Percentiles rank a stretch among this genome's conserved stretches.
Conservation (phyloP, 768 basidiomycete species). For the Candolleomyces aberdarensis region DNA sequence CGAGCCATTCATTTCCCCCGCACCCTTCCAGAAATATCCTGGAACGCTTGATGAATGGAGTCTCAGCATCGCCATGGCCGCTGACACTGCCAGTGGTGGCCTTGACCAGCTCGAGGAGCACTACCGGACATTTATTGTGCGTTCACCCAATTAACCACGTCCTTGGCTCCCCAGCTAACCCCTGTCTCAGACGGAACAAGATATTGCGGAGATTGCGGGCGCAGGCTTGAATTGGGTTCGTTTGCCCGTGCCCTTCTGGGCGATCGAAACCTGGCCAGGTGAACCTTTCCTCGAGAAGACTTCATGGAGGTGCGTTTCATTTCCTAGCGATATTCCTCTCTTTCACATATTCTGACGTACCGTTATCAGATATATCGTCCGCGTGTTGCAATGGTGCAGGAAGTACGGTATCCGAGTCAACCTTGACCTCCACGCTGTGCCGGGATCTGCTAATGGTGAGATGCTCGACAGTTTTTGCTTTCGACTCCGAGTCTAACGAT, state of each 20-base stretch:
- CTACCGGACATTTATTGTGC: slow-evolving; percentile 80
- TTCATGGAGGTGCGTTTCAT: slow-evolving; percentile 62
- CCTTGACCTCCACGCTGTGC: slow-evolving; percentile 74
- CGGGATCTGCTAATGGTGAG: slow-evolving; percentile 73
- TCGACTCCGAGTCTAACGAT: background rate
- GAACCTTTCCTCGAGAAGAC: slow-evolving; percentile 79
- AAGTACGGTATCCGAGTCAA: slow-evolving; percentile 85
- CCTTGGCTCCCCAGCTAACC: background rate
- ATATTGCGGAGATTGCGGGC: slow-evolving; percentile 85
- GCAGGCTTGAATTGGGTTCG: slow-evolving; percentile 89
- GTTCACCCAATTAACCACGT: slow-evolving; percentile 21
- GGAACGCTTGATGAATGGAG: slow-evolving; percentile 72
- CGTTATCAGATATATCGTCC: slow-evolving; percentile 64
- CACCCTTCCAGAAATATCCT: slow-evolving; percentile 65
- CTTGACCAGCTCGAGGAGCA: slow-evolving; percentile 69
- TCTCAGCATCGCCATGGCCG: slow-evolving; percentile 59
- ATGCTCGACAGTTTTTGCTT: background rate
- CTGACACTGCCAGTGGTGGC: slow-evolving; percentile 46
- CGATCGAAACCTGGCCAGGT: slow-evolving; percentile 62
- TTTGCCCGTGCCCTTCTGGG: slow-evolving; percentile 85
- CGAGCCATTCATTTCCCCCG: slow-evolving; percentile 71
- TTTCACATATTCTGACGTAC: background rate
- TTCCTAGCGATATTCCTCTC: background rate
- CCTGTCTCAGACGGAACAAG: slow-evolving; percentile 71
- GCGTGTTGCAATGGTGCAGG: slow-evolving; percentile 71